phyloP scores from a whole-genome alignment of 1,139 yeast species.

The Diutina mesorugosa region DNA sequence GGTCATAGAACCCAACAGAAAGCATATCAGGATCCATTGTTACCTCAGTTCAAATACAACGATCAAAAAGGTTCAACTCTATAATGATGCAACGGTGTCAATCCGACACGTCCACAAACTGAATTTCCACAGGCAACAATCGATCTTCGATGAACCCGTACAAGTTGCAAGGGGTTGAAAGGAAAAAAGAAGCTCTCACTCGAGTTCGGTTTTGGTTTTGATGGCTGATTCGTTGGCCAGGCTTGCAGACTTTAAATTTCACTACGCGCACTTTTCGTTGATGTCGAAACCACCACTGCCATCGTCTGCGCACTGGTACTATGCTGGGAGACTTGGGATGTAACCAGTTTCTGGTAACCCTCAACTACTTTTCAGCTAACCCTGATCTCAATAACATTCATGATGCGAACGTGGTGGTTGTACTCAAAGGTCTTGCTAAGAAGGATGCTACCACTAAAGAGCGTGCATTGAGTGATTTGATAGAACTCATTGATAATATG shows the following conservation, averaged over 20 bases:
- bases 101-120: too few species aligned
- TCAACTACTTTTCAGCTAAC: slow-evolving; percentile 65
- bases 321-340: slow-evolving; percentile 21
- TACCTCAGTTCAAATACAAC: too few species aligned
- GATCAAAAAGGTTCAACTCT: too few species aligned
- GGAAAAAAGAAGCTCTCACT: background rate
- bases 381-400: slow-evolving; percentile 56
- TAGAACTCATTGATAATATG: slow-evolving; percentile 5
- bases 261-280: background rate
- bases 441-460: slow-evolving; percentile 78
- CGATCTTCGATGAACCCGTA: too few species aligned
- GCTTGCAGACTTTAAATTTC: background rate
- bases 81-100: too few species aligned
- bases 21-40: slow-evolving; percentile 14
- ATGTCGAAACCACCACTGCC: background rate
- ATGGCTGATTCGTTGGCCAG: background rate
- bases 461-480: slow-evolving; percentile 55
- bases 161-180: too few species aligned
- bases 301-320: background rate
- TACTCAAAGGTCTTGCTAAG: slow-evolving; percentile 65
- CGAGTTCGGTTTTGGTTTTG: background rate
- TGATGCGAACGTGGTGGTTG: slow-evolving; percentile 46
- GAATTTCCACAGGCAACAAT: too few species aligned
- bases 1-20: slow-evolving; percentile 69
- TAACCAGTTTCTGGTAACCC: slow-evolving; percentile 54